These are phyloP conservation scores for Penicillium occitanis DNA, from an alignment of 2,329 filamentous ascomycete species.

Conservation along the genomic window DNA sequence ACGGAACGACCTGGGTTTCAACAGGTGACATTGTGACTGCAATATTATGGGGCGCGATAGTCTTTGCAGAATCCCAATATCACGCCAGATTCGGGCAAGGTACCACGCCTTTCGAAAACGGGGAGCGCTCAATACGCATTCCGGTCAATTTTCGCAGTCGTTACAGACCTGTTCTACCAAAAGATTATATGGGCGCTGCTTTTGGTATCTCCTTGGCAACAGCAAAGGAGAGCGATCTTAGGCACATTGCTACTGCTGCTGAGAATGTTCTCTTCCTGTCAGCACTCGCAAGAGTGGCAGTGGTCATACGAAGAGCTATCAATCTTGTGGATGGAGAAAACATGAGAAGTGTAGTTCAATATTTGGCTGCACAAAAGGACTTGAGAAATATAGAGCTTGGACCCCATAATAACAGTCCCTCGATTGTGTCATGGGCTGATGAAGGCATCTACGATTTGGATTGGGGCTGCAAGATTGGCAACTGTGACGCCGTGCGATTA, in stretches of 20 bases:
- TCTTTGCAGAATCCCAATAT: not conserved
- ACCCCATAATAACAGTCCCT: not conserved
- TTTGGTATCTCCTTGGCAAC: not conserved
- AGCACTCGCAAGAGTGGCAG: not conserved
- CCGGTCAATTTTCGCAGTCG: not conserved
- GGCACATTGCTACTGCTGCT: not conserved
- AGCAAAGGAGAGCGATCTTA: not conserved
- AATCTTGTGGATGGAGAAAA: not conserved
- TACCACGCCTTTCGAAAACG: not conserved
- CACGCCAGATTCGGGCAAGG: too few relatives aligned
- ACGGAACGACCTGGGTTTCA: not conserved
- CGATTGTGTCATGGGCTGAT: not conserved
- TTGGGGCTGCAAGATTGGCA: not conserved
- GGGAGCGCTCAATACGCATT: not conserved
- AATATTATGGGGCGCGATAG: not conserved
- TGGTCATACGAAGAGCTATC: not conserved
- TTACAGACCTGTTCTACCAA: not conserved
- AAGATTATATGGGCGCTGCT: not conserved
- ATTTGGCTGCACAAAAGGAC: not conserved
- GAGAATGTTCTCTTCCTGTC: not conserved
- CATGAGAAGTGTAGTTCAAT: not conserved
- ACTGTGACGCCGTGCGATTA: not conserved
- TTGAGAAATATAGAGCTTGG: not conserved
- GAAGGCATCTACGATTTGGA: not conserved
- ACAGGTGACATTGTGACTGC: not conserved